Evolutionary conservation across 345 rosid species (phyloP), one percentile per base, ranked within the genome.

Genomic region (Raphanus raphanistrum): DNA sequence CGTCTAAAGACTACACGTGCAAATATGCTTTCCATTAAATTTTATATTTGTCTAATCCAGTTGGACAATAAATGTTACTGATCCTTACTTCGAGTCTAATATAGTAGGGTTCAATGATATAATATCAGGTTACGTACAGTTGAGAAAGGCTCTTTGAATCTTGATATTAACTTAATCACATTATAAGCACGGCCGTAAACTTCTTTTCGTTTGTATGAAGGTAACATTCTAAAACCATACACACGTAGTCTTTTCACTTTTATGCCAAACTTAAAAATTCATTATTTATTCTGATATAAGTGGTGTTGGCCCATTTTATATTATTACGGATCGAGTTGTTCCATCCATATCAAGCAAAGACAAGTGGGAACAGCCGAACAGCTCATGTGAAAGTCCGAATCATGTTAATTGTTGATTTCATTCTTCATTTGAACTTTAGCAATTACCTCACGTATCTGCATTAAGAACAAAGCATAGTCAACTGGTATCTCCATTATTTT

Each of bases 361-460:
- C 75, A 62, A 79, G 71, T 79, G 78, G 78, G 74, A 79, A 79
- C 75, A 79, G 82, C 82, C 73, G 70, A 79, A 79, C 75, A 79
- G 82, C 82, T 79, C 66, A 79, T 73, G 74, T 13, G 21, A 72
- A 63, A 69, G 73, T 61, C 64, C 33, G 21, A 72, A 55, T 73
- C 82, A 66, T 38, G 31, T 67, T 68, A 79, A 63, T 41, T 61
- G 66, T 79, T 69, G 16, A 61, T 79, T 73, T 38, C 17, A 62
- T 79, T 73, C 52, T 68, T 58, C 0, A 58, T 58, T 25, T 58
- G n/a, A 27, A 9, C 27, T 38, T 58, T 58, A 58, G 25, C 62
- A 58, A 58, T 10, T 21, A 25, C 25, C 31, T 58, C 31, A 79
- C 78, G 82, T 68, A 79, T 62, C 2, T 58, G 5, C 5, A 25